These are phyloP conservation scores for Tolypocladium paradoxum DNA, from an alignment of 2,329 filamentous ascomycete species.

Conservation along the genomic window DNA sequence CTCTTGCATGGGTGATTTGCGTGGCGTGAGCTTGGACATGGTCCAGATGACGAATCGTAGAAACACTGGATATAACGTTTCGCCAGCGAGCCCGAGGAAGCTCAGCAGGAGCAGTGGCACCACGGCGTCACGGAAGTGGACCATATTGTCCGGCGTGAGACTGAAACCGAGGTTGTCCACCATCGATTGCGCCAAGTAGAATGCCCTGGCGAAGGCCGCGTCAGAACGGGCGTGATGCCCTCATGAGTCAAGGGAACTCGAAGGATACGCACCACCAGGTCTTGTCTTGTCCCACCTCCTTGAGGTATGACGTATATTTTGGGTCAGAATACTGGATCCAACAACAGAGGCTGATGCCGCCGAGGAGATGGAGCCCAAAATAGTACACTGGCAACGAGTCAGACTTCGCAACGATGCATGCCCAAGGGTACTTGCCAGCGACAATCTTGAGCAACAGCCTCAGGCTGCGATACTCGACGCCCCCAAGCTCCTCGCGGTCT, in stretches of 20 bases:
- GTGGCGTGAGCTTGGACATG: constrained; percentile 34
- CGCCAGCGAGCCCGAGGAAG: constrained; percentile 38
- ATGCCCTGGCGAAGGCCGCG: constrained; percentile 22
- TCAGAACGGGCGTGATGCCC: neutral
- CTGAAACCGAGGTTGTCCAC: constrained; percentile 42
- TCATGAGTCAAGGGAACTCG: neutral
- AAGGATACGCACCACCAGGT: constrained; percentile 36
- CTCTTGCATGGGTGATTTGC: constrained; percentile 25
- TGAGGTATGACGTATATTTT: constrained; percentile 30
- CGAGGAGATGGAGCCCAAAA: constrained; percentile 33
- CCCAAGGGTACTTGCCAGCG: constrained; percentile 18
- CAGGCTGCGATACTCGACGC: constrained; percentile 39
- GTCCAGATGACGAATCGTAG: constrained; percentile 48
- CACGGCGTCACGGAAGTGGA: constrained; percentile 32
- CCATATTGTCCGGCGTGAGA: constrained; percentile 43
- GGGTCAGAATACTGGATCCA: constrained; percentile 32
- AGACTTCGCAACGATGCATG: too few relatives aligned
- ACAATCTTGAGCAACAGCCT: constrained; percentile 37
- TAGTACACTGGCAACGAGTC: constrained; percentile 38
- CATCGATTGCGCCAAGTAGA: constrained; percentile 41
- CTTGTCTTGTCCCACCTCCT: constrained; percentile 25
- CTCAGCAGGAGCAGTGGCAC: constrained; percentile 35
- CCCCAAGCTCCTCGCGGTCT: constrained; percentile 33
- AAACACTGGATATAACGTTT: constrained; percentile 47
- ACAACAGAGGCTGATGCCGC: constrained; percentile 33